A percentile compares a stretch with the other conserved stretches of the same genome.
phyloP scores from a whole-genome alignment of 495 filamentous ascomycete species.

The Cladorrhinum samala region DNA sequence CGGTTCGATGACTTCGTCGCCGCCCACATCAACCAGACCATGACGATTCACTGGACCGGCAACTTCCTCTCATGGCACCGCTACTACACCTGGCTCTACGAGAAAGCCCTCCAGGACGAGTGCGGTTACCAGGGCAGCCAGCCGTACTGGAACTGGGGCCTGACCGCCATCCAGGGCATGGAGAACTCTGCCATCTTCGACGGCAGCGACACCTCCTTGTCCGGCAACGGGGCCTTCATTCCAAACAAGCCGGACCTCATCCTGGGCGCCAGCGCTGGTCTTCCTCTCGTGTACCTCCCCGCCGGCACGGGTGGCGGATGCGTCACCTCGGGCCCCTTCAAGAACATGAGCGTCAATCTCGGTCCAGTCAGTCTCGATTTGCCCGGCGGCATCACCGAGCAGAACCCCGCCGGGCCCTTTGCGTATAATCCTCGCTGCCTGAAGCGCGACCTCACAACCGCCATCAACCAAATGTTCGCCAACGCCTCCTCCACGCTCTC shows the following conservation, averaged over 20 bases:
- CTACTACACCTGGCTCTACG: constrained; percentile 58
- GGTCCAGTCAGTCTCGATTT: constrained; percentile 42
- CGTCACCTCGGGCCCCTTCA: constrained; percentile 55
- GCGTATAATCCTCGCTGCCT: constrained; percentile 58
- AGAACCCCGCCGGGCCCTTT: constrained; percentile 13
- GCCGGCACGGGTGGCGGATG: constrained; percentile 60
- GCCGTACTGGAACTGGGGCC: constrained; percentile 59
- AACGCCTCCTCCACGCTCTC: constrained; percentile 29
- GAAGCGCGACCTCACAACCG: constrained; percentile 59
- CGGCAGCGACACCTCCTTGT: constrained; percentile 52
- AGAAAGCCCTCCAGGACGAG: constrained; percentile 61
- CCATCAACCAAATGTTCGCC: constrained; percentile 40
- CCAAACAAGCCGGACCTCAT: constrained; percentile 20
- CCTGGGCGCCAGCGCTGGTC: background rate
- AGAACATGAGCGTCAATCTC: constrained; percentile 42
- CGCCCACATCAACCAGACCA: constrained; percentile 58
- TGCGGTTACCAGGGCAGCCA: constrained; percentile 55
- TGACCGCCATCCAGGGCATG: constrained; percentile 42
- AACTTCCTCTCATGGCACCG: constrained; percentile 69
- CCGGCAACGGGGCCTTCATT: constrained; percentile 52
- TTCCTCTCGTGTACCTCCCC: constrained; percentile 23
- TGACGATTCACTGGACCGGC: constrained; percentile 56
- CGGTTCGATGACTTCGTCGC: constrained; percentile 62
- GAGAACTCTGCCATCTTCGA: constrained; percentile 55
- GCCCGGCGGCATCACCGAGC: constrained; percentile 20